Evolutionary conservation across 2,329 filamentous ascomycete species (phyloP).

Genomic region (Monosporascus sp.): DNA sequence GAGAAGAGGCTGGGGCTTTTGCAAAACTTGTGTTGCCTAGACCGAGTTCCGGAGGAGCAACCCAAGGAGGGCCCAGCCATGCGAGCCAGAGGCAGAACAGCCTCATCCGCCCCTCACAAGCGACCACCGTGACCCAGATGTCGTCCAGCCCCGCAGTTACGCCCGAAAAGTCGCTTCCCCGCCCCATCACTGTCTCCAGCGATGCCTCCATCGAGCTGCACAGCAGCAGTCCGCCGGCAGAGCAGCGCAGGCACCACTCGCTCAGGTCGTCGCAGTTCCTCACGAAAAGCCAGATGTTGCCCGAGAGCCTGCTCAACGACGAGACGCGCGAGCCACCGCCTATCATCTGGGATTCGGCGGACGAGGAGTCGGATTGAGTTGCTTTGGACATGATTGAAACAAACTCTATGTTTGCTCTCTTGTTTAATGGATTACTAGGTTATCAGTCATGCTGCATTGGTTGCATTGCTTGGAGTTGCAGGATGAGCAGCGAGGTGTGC

Average conservation of each 20-base stretch:
- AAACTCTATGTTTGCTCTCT: background rate
- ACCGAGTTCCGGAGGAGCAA: slow-evolving; percentile 6
- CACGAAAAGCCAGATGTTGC: slow-evolving; percentile 47
- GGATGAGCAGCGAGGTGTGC: too few relatives aligned
- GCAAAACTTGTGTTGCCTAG: slow-evolving; percentile 14
- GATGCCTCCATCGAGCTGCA: slow-evolving; percentile 4
- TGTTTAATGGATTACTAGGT: background rate
- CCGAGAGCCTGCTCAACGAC: slow-evolving; percentile 39
- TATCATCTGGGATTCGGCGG: slow-evolving; percentile 39
- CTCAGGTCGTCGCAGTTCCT: slow-evolving; percentile 41
- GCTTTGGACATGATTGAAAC: too few relatives aligned
- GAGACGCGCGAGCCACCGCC: slow-evolving; percentile 31
- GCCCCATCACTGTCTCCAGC: slow-evolving; percentile 12
- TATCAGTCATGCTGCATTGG: background rate
- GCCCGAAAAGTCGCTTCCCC: slow-evolving; percentile 21
- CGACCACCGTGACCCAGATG: slow-evolving; percentile 34
- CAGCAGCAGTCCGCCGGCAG: slow-evolving; percentile 13
- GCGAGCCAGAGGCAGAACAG: slow-evolving; percentile 9
- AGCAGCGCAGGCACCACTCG: slow-evolving; percentile 14
- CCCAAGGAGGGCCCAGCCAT: slow-evolving; percentile 8
- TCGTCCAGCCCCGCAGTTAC: slow-evolving; percentile 27
- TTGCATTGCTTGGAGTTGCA: too few relatives aligned
- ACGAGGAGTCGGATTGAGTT: slow-evolving; percentile 26
- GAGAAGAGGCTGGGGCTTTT: slow-evolving; percentile 4
- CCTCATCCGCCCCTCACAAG: slow-evolving; percentile 35